phyloP scores from a whole-genome alignment of 2,329 filamentous ascomycete species.

The Botryotinia convoluta region DNA sequence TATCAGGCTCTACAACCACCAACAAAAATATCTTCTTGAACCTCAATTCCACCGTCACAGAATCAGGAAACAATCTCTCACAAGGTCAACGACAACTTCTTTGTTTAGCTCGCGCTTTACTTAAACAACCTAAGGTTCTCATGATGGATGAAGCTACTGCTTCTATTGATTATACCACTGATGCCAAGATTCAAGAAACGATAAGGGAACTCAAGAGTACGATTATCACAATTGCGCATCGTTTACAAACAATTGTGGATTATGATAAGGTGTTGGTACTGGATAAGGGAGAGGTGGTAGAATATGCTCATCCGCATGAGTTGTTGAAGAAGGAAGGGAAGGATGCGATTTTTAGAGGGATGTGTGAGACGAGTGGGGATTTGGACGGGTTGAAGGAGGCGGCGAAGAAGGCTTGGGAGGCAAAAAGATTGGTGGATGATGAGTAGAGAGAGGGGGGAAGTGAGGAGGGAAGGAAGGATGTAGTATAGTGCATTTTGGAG shows the following conservation, averaged over 20 bases:
- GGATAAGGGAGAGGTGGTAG: constrained; percentile 81
- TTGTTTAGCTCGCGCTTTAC: constrained; percentile 86
- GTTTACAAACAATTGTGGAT: constrained; percentile 93
- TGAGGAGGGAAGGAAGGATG: neutral
- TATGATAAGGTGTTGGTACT: constrained; percentile 97
- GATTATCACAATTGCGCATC: constrained; percentile 94
- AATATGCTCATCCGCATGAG: constrained; percentile 87
- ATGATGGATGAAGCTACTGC: constrained; percentile 99
- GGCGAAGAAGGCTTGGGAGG: constrained; percentile 49
- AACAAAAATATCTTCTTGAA: constrained; percentile 97
- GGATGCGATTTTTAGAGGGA: constrained; percentile 53
- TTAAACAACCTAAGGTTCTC: constrained; percentile 88
- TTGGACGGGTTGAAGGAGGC: constrained; percentile 54
- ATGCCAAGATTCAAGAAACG: constrained; percentile 93
- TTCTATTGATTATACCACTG: constrained; percentile 94
- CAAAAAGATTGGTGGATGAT: constrained; percentile 42
- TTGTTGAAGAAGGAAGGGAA: constrained; percentile 65
- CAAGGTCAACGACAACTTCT: constrained; percentile 94
- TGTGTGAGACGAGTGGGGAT: constrained; percentile 69
- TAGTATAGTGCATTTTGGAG: neutral
- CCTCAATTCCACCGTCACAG: constrained; percentile 76
- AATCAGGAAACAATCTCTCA: constrained; percentile 91
- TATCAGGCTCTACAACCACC: constrained; percentile 43
- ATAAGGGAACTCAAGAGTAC: constrained; percentile 92
- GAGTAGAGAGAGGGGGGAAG: constrained; percentile 25